Percentiles rank a stretch among this genome's conserved stretches.
These are phyloP conservation scores for Yarrowia sp. DNA, from an alignment of 805 yeast species.

Conservation along the genomic window DNA sequence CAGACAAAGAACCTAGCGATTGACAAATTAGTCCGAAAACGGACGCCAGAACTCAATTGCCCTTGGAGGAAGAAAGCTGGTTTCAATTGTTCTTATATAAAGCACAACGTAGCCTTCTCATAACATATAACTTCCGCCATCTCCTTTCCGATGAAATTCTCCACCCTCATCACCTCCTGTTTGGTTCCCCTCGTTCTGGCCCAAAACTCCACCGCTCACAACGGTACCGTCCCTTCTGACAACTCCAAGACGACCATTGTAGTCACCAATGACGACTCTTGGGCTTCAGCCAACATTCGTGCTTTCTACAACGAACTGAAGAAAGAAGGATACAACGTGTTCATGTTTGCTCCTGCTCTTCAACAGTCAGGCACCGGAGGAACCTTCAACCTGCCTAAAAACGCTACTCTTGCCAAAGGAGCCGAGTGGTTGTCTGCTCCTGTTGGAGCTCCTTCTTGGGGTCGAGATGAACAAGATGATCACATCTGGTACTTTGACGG, in stretches of 20 bases:
- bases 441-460: slow-evolving; percentile 3
- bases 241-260: neutral
- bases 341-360: slow-evolving; percentile 1
- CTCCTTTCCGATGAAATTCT: neutral
- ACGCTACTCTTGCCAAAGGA: neutral
- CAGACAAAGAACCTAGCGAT: neutral
- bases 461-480: neutral
- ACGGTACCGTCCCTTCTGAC: neutral
- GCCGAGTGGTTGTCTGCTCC: slow-evolving; percentile 8
- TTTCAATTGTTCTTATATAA: too few relatives aligned
- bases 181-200: neutral
- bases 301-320: neutral
- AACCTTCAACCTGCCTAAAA: neutral
- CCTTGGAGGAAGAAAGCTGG: too few relatives aligned
- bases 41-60: too few relatives aligned
- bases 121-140: too few relatives aligned
- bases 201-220: neutral
- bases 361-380: slow-evolving; percentile 8
- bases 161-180: neutral
- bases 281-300: slow-evolving; percentile 9
- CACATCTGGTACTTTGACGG: slow-evolving; percentile 13
- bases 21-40: too few relatives aligned
- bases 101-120: too few relatives aligned
- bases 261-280: slow-evolving; percentile 1
- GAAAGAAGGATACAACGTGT: neutral